Conservation (phyloP, 805 yeast species). For the Suhomyces sp. region DNA sequence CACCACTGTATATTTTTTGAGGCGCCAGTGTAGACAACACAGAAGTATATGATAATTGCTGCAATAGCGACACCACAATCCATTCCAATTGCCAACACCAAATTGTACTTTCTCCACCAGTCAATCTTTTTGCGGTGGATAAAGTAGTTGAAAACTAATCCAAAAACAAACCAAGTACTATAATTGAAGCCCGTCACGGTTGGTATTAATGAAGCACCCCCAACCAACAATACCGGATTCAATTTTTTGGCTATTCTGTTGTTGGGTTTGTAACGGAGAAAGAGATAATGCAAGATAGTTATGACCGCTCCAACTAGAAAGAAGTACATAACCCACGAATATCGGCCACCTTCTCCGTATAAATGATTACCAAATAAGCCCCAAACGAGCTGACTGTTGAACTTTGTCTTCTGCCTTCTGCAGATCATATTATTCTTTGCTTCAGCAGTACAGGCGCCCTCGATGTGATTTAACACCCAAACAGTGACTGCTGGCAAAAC, state of each 20-base stretch:
- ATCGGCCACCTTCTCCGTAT: neutral
- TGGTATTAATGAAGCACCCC: neutral
- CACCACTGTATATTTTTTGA: neutral
- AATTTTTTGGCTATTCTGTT: neutral
- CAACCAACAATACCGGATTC: neutral
- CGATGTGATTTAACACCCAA: constrained; percentile 17
- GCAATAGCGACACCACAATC: constrained; percentile 27
- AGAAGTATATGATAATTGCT: constrained; percentile 36
- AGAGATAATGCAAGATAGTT: neutral
- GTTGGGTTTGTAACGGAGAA: neutral
- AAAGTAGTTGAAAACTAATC: neutral
- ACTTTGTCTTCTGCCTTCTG: neutral
- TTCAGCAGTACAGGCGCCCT: constrained; percentile 10
- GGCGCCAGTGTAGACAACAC: constrained; percentile 15
- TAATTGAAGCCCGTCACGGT: neutral
- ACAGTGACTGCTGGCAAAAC: constrained; percentile 20
- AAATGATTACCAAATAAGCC: neutral
- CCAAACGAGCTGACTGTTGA: neutral
- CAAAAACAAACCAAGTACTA: neutral
- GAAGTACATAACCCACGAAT: neutral
- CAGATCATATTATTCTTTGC: neutral
- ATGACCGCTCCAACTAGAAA: neutral
- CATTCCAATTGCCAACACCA: constrained; percentile 11
- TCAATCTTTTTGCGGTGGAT: neutral
- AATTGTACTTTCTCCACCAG: constrained; percentile 10